Evolutionary conservation across 108 stramenopile genomes (phyloP), one percentile per base, ranked within the genome.

Genomic region (Stephanodiscus minutulus): DNA sequence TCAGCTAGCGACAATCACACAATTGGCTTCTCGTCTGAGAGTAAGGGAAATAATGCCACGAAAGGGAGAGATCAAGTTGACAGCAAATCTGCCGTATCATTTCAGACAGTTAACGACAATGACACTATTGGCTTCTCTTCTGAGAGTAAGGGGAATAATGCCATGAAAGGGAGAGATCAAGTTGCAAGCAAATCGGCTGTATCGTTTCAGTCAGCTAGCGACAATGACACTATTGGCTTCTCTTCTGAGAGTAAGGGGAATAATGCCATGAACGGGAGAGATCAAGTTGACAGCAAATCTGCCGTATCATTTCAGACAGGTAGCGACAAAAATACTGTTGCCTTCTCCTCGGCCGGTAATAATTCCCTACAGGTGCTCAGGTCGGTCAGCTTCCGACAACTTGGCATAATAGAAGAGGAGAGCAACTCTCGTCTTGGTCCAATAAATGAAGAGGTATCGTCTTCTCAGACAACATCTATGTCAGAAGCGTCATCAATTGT

Each of bases 351-450:
- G 21, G 29, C 66, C 12, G 22, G 9, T 29, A 22, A 11, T 2
- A 60, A 10, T 11, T 21, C 36, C n/a, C 13, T 1, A 33, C 36
- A 56, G 13, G 41, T 27, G 2, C 12, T 21, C 21, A 41, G 52
- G 8, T 24, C 56, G 7, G 55, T 44, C 43, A 13, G 43, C 13
- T 44, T 44, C 43, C 13, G 12, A 15, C 13, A 41, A 25, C 56
- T 68, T 27, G 68, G 57, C 43, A 29, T 41, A 9, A 68, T 68
- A 21, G 22, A 68, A 58, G 66, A 67, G 52, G 66, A 20, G 33
- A 55, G 29, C 31, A 29, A 5, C 15, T 15, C 43, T 44, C 22
- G 24, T 25, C 52, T 53, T 53, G 24, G 25, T 53, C 22, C 25
- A 25, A 53, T 53, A 24, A 53, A 53, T 22, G 52, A 53, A 22